Conservation (phyloP, 2,329 filamentous ascomycete genomes). For the Myriangium duriaei region DNA sequence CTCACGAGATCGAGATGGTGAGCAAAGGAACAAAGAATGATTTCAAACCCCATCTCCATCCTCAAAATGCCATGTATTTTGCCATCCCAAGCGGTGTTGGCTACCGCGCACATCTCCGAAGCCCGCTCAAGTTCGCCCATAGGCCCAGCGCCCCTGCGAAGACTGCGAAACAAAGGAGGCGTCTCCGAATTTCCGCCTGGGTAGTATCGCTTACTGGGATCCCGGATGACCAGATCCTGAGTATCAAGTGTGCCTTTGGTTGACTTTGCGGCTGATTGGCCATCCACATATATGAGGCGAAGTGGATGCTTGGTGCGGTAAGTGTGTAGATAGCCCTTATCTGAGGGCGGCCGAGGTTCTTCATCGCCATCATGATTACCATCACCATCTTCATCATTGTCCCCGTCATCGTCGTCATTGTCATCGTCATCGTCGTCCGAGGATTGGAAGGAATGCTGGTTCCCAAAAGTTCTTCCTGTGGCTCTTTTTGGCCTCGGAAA, state of each 20-base stretch:
- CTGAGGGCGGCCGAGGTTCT: too few species aligned
- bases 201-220: conserved; percentile 5
- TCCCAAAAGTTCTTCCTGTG: too few species aligned
- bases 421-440: not conserved
- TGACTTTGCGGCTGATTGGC: conserved; percentile 55
- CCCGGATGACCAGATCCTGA: conserved; percentile 49
- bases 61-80: conserved; percentile 52
- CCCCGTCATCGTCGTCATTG: not conserved
- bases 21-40: conserved; percentile 54
- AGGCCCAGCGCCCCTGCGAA: conserved; percentile 8
- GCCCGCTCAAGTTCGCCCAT: conserved; percentile 43
- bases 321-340: conserved; percentile 56
- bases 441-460: not conserved
- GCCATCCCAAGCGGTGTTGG: conserved; percentile 35
- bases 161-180: conserved; percentile 6
- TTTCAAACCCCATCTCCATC: conserved; percentile 59
- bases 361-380: conserved; percentile 7
- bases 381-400: not conserved
- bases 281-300: conserved; percentile 55
- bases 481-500: too few species aligned
- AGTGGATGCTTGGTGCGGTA: conserved; percentile 48
- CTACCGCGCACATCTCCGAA: conserved; percentile 42
- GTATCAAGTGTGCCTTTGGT: conserved; percentile 53
- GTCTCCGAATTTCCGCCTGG: too few species aligned
- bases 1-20: conserved; percentile 26